Evolutionary conservation across 2,329 filamentous ascomycete species (phyloP).

Genomic region (Colletotrichum tamarilloi): DNA sequence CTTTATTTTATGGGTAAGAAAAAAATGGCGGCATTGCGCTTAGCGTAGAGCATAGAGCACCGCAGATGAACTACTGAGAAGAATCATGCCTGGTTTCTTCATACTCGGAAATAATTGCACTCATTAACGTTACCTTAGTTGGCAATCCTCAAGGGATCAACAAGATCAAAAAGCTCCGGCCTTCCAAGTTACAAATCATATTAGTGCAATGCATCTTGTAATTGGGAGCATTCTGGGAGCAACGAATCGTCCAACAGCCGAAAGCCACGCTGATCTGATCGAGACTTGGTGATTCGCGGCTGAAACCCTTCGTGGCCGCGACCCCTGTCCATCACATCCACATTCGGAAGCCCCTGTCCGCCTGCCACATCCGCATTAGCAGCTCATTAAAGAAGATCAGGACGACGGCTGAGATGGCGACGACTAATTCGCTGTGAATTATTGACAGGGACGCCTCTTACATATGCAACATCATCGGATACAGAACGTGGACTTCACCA

Average conservation of each 20-base stretch:
- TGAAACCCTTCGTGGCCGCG: conserved; percentile 9
- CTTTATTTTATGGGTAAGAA: background rate
- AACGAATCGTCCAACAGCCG: background rate
- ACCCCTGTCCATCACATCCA: conserved; percentile 26
- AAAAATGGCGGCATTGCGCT: background rate
- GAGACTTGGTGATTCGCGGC: conserved; percentile 15
- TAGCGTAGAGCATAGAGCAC: background rate
- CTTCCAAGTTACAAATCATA: background rate
- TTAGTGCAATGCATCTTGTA: background rate
- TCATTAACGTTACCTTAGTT: background rate
- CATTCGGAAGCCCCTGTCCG: conserved; percentile 9
- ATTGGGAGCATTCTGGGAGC: conserved; percentile 11
- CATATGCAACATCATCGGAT: background rate
- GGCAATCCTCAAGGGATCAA: background rate
- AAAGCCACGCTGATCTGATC: background rate
- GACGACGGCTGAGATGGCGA: background rate
- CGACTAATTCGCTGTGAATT: background rate
- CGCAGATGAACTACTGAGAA: background rate
- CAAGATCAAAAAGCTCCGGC: background rate
- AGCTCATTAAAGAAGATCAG: conserved; percentile 3
- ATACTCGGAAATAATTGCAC: background rate
- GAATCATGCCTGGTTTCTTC: background rate
- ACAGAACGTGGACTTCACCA: background rate
- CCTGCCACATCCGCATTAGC: background rate
- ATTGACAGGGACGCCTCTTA: background rate